Percentiles rank a stretch among this genome's conserved stretches.
Evolutionary conservation across 1,284 basidiomycete species (phyloP).

Genomic region (Grifola frondosa): DNA sequence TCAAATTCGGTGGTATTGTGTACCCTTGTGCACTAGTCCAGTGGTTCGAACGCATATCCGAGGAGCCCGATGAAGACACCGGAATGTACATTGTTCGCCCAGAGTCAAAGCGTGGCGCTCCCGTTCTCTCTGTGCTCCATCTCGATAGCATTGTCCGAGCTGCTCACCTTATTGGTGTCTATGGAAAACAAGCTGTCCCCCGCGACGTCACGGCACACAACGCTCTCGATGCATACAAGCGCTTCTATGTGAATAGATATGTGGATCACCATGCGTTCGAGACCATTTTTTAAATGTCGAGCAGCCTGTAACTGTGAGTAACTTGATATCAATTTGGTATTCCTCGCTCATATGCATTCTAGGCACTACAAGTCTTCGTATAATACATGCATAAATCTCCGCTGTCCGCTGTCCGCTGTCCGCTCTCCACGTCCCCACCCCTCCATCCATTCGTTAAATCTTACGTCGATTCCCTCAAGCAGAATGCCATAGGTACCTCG

Average conservation of each 20-base stretch:
- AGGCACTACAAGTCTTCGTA: too few relatives aligned
- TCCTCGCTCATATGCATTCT: too few relatives aligned
- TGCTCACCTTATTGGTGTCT: conserved; percentile 17
- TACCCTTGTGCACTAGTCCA: conserved; percentile 21
- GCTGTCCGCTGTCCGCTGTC: too few relatives aligned
- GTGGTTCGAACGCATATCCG: conserved; percentile 13
- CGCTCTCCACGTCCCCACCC: too few relatives aligned
- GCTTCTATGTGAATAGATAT: conserved; percentile 17
- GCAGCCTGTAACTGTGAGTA: too few relatives aligned
- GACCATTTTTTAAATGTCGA: conserved; percentile 6
- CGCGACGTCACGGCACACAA: not conserved
- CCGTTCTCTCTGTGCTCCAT: conserved; percentile 7
- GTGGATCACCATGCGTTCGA: conserved; percentile 15
- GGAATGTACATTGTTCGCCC: conserved; percentile 25
- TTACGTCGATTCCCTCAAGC: too few relatives aligned
- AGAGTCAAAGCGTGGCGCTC: conserved; percentile 2
- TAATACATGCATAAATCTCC: too few relatives aligned
- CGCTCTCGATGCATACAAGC: conserved; percentile 5
- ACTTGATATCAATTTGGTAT: too few relatives aligned
- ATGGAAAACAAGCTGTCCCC: not conserved
- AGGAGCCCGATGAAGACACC: conserved; percentile 17
- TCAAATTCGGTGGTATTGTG: not conserved
- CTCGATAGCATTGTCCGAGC: conserved; percentile 11
- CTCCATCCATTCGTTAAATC: too few relatives aligned
- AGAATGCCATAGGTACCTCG: too few relatives aligned